Evolutionary conservation across 2,329 filamentous ascomycete species (phyloP), one percentile per base, ranked within the genome.

Genomic region (Phaeosphaeriaceae sp.): DNA sequence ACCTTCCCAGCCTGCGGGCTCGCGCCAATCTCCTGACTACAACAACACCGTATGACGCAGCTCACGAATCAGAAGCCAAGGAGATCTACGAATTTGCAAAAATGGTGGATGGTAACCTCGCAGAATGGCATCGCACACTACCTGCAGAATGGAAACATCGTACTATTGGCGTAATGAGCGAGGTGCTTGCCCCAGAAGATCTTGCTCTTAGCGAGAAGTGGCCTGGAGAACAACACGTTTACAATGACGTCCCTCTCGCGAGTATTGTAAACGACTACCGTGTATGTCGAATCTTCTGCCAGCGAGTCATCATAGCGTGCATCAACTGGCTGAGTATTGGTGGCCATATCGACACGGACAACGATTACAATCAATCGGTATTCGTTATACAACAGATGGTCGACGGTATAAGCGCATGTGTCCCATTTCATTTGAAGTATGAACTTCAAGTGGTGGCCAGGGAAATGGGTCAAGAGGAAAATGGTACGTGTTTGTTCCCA

Each of bases 181-280:
- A 64, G 2, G 50, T 63, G 1, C 60, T 67, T 1, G 38, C 43
- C 6, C 35, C 47, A 4, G 66, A 69, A 3, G 66, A 74, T 16
- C 44, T 72, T 2, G 50, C 61, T 2, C 54, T 56, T 3, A 63
- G 71, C 1, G 61, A 65, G 11, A 52, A 67, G 15, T 76, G 74
- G 73, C 60, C 63, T 2, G 74, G 74, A 7, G 71, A 74, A 21
- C 66, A 74, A 40, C 72, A 76, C 42, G 63, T 68, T 1, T 76
- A 76, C 50, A 64, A 71, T 13, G 74, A 76, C 41, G 62, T 76
- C 2, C 64, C 63, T 16, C 61, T 74, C 8, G 72, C 73, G 1
- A 73, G 68, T 39, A 70, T 75, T 48, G 62, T 72, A 43, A 76
- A 76, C 42, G 73, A 76, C 44, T 74, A 76, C 52, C 66, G 74